Base-by-base conservation (phyloP, 2,329 filamentous ascomycete species). In the Rosellinia necatrix region DNA sequence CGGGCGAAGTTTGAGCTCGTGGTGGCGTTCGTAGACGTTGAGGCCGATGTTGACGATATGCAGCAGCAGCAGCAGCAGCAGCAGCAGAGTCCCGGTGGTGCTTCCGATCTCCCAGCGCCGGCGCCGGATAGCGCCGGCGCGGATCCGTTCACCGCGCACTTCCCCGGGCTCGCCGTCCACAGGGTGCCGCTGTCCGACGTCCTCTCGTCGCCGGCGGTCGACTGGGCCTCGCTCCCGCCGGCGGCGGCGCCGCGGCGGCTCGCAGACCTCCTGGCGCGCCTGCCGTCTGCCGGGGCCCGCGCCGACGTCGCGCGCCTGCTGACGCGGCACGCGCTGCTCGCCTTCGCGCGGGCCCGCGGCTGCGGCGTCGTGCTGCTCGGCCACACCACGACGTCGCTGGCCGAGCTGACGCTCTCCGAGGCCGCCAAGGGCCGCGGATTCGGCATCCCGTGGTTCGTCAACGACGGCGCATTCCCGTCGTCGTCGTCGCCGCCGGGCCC, bases 361-460 rank as follows among this genome's bases (percentile, higher is more conserved):
- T 94, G 87, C 70, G 83, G 88, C 61, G 86, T 85, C 10, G 81
- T 97, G 37, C 74, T 97, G 1, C 88, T 94, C 72, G 92, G 90
- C 19, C 87, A 93, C 73, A 96, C 86, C 63, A 96, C 94, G 17
- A 97, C 92, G 4, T 84, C 87, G 13, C 84, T 99, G 25, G 93
- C 94, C 3, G 91, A 93, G 64, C 86, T 91, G 67, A 90, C 91
- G 0, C 83, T 99, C 12, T 81, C 91, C 6, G 91, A 94, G 74
- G 92, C 93, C 2, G 92, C 93, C 21, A 97, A 96, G 74, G 94
- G 94, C 1, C 83, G 93, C 44, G 94, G 93, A 1, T 92, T 88
- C 64, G 85, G 89, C 4, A 75, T 97, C 17, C 90, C 92, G 1
- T 93, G 88, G 86, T 84, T 90, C 64, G 83, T 92, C 13, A 85